phyloP scores from a whole-genome alignment of 164 flowering plant species.

The Umbellularia californica region DNA sequence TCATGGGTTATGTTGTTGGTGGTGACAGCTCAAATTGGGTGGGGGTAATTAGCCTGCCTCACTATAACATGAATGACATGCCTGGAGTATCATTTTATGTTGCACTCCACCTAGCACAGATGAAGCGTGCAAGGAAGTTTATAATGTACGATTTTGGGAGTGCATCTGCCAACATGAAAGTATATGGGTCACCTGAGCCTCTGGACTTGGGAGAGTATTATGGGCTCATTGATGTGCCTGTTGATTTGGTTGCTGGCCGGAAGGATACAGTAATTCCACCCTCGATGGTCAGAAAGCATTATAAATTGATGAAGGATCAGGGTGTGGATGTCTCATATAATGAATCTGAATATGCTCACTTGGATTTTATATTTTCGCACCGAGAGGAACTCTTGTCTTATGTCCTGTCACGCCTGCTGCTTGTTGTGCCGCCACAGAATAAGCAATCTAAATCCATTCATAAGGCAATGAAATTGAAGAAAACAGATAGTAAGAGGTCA shows the following conservation, averaged over 20 bases:
- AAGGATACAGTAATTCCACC: conserved; percentile 82
- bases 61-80: conserved; percentile 98
- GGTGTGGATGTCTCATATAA: conserved; percentile 67
- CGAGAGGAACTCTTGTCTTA: conserved; percentile 82
- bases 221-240: conserved; percentile 73
- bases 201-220: conserved; percentile 75
- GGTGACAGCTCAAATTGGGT: conserved; percentile 99
- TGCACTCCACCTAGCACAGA: conserved; percentile 87
- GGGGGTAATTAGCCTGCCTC: conserved; percentile 79
- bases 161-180: conserved; percentile 54
- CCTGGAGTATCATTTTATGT: conserved; percentile 86
- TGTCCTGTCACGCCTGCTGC: conserved; percentile 76
- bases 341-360: conserved; percentile 86
- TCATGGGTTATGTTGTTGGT: conserved; percentile 86
- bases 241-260: conserved; percentile 86
- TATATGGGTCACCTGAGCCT: conserved; percentile 72
- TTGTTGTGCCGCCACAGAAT: conserved; percentile 44
- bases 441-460: conserved; percentile 10
- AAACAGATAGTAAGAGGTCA: conserved; percentile 19
- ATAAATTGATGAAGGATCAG: conserved; percentile 59
- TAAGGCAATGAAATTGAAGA: conserved; percentile 34
- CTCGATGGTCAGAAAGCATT: conserved; percentile 82
- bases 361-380: conserved; percentile 93
- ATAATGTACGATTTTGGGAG: conserved; percentile 86
- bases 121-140: conserved; percentile 64